phyloP scores from a whole-genome alignment of 257 asterid species.

The Plantago major region DNA sequence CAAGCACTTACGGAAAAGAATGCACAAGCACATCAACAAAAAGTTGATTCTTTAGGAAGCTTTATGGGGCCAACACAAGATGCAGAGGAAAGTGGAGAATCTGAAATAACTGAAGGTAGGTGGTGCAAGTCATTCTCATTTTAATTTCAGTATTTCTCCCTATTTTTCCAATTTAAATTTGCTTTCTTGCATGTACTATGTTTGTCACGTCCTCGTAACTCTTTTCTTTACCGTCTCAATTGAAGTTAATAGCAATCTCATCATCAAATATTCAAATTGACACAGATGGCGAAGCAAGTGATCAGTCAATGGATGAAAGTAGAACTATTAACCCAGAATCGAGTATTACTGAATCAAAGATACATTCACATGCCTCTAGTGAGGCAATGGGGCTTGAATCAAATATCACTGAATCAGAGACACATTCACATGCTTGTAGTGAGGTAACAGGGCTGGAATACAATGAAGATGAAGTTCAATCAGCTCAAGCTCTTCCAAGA shows the following conservation, averaged over 20 bases:
- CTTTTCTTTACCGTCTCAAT: slow-evolving; percentile 4
- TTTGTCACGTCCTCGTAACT: background rate
- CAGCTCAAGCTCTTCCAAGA: slow-evolving; percentile 31
- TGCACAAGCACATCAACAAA: slow-evolving; percentile 77
- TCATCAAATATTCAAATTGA: slow-evolving; percentile 31
- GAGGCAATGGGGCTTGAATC: slow-evolving; percentile 29
- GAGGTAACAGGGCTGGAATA: slow-evolving; percentile 43
- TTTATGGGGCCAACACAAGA: slow-evolving; percentile 32
- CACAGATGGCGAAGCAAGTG: slow-evolving; percentile 54
- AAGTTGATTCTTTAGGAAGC: slow-evolving; percentile 41
- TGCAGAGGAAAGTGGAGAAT: slow-evolving; percentile 47
- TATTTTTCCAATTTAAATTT: background rate
- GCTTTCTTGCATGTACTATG: slow-evolving; percentile 6
- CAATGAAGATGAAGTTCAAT: slow-evolving; percentile 67
- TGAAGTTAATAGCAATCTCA: slow-evolving; percentile 7
- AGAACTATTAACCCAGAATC: slow-evolving; percentile 13
- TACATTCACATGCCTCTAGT: slow-evolving; percentile 45
- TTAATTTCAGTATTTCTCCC: background rate
- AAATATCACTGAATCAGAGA: slow-evolving; percentile 27
- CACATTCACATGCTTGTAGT: slow-evolving; percentile 46
- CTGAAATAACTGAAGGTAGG: slow-evolving; percentile 73
- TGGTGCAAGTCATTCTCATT: slow-evolving; percentile 4
- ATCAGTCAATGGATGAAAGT: slow-evolving; percentile 26
- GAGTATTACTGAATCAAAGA: slow-evolving; percentile 28
- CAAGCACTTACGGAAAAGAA: slow-evolving; percentile 70